phyloP scores from a whole-genome alignment of 2,329 filamentous ascomycete genomes.

The Cryphonectria parasitica region DNA sequence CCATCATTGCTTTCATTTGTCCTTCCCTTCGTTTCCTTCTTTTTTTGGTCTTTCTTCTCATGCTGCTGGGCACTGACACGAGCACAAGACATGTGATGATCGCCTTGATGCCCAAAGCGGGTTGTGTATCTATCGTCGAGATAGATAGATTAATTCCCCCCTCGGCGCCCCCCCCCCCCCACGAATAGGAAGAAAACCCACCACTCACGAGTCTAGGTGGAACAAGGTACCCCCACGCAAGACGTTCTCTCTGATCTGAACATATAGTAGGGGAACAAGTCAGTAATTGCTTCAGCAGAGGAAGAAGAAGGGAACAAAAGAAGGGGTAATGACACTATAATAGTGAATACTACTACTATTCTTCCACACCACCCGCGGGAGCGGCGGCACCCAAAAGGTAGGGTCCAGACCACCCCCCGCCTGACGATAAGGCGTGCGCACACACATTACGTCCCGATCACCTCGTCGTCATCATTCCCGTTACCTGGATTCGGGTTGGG shows the following conservation, averaged over 20 bases:
- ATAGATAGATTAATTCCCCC: background rate
- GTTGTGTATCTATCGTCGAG: background rate
- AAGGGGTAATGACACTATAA: background rate
- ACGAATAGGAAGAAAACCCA: background rate
- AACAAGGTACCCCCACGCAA: background rate
- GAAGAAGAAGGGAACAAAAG: too few species aligned
- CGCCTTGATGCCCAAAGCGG: background rate
- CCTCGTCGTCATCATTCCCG: background rate
- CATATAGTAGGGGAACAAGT: background rate
- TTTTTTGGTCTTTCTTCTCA: background rate
- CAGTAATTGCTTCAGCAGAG: too few species aligned
- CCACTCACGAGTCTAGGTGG: background rate
- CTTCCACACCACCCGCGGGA: background rate
- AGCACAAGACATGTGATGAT: background rate
- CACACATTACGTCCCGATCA: background rate
- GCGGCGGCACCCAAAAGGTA: background rate
- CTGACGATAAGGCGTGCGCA: background rate
- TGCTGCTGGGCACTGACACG: background rate
- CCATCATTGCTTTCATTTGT: background rate
- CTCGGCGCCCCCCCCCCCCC: too few species aligned
- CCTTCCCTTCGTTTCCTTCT: too few species aligned
- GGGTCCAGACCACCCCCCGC: background rate
- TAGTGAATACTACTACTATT: background rate
- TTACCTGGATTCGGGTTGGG: too few species aligned
- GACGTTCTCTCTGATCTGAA: background rate